Percentiles rank a stretch among this genome's conserved stretches.
Evolutionary conservation across 495 filamentous ascomycete species (phyloP).

Genomic region (Jackrogersella minutella): DNA sequence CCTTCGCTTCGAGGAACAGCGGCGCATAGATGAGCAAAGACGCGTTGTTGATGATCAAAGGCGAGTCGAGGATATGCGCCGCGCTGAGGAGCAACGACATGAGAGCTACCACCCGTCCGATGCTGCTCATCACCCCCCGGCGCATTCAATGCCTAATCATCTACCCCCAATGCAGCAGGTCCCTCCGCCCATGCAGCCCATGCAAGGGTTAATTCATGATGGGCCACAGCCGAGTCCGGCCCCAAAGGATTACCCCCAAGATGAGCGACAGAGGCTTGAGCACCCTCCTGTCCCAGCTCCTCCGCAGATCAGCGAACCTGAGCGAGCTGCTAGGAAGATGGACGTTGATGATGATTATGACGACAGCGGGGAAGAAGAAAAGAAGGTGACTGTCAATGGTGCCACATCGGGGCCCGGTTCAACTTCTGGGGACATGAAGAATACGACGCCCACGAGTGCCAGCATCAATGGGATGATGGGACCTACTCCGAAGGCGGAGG

Average conservation of each 20-base stretch:
- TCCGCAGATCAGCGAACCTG: conserved; percentile 64
- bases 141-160: conserved; percentile 72
- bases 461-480: conserved; percentile 57
- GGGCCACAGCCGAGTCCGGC: conserved; percentile 61
- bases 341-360: conserved; percentile 95
- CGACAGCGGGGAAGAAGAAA: conserved; percentile 90
- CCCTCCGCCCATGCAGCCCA: conserved; percentile 64
- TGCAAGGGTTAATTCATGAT: conserved; percentile 65
- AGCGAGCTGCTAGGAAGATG: conserved; percentile 91
- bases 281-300: conserved; percentile 58
- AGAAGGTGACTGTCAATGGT: conserved; percentile 58
- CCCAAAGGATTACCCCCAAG: conserved; percentile 67
- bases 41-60: conserved; percentile 59
- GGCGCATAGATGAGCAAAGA: conserved; percentile 60
- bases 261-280: conserved; percentile 57
- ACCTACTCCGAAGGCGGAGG: conserved; percentile 50
- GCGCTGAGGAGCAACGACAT: conserved; percentile 71
- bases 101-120: conserved; percentile 90
- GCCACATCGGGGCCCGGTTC: conserved; percentile 48
- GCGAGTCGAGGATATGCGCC: conserved; percentile 52
- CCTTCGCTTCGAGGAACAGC: conserved; percentile 65
- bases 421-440: conserved; percentile 56
- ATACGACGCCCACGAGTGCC: conserved; percentile 53
- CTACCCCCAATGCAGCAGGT: conserved; percentile 72
- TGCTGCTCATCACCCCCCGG: conserved; percentile 84